Percentiles rank a stretch among this genome's conserved stretches.
These are phyloP conservation scores for Odonthalia washingtoniensis DNA, from an alignment of 31 red algal species.

Conservation along the genomic window DNA sequence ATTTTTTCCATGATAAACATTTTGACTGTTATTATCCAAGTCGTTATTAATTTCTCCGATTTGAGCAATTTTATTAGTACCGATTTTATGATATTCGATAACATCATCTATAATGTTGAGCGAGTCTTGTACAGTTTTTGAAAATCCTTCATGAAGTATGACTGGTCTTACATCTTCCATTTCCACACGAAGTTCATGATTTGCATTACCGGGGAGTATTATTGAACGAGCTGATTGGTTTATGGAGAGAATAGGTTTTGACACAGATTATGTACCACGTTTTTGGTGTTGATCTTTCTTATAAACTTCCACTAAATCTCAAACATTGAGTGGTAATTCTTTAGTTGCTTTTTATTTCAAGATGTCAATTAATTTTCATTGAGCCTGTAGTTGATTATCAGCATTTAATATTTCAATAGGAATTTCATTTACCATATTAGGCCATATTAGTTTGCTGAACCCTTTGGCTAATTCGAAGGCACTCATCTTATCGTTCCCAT, in stretches of 20 bases:
- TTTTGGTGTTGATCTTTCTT: not conserved
- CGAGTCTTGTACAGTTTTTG: not conserved
- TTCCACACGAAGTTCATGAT: not conserved
- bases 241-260: not conserved
- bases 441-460: not conserved
- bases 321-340: not conserved
- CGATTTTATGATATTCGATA: not conserved
- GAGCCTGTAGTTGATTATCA: not conserved
- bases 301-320: constrained; percentile 9
- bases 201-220: not conserved
- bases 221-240: not conserved
- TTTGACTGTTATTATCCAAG: not conserved
- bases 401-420: constrained; percentile 2
- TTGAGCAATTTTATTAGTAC: not conserved
- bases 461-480: constrained; percentile 30
- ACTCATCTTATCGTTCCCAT: constrained; percentile 4
- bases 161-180: not conserved
- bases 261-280: not conserved
- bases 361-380: not conserved
- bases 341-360: not conserved
- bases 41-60: not conserved
- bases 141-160: not conserved
- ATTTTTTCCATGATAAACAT: not conserved
- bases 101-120: not conserved
- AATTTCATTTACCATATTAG: not conserved